Evolutionary conservation across 257 asterid genomes (phyloP).

Genomic region (Parsonsia alboflavescens): DNA sequence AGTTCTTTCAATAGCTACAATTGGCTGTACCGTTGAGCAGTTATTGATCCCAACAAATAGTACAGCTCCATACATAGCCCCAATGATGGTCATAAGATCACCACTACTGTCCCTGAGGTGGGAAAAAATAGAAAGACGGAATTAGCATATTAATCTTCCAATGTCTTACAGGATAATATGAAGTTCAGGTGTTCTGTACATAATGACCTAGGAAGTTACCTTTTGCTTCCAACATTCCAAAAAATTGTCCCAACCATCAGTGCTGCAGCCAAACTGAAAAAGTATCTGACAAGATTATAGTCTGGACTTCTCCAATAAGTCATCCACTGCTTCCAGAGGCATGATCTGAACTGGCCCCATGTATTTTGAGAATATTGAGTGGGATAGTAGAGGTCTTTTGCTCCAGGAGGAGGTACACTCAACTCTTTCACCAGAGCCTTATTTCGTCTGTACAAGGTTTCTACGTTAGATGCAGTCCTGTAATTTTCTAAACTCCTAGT

Average conservation of each 20-base stretch:
- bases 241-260: slow-evolving; percentile 72
- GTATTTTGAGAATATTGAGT: slow-evolving; percentile 57
- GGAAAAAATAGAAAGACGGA: slow-evolving; percentile 5
- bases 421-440: slow-evolving; percentile 58
- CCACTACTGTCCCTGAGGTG: slow-evolving; percentile 36
- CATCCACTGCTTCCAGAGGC: slow-evolving; percentile 85
- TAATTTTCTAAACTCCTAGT: neutral
- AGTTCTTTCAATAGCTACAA: slow-evolving; percentile 66
- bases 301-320: slow-evolving; percentile 92
- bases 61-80: slow-evolving; percentile 72
- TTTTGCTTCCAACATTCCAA: slow-evolving; percentile 62
- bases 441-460: slow-evolving; percentile 39
- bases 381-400: slow-evolving; percentile 54
- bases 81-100: slow-evolving; percentile 62
- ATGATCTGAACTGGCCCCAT: slow-evolving; percentile 54
- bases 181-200: neutral
- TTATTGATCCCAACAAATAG: slow-evolving; percentile 67
- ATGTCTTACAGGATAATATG: neutral
- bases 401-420: slow-evolving; percentile 50
- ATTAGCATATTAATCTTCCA: slow-evolving; percentile 12
- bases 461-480: neutral
- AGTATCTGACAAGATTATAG: slow-evolving; percentile 71
- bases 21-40: slow-evolving; percentile 72
- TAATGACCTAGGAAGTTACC: slow-evolving; percentile 23
- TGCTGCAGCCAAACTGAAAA: slow-evolving; percentile 66